Evolutionary conservation across 768 basidiomycete species (phyloP), one percentile per base, ranked within the genome.

Genomic region (Auricularia sp.): DNA sequence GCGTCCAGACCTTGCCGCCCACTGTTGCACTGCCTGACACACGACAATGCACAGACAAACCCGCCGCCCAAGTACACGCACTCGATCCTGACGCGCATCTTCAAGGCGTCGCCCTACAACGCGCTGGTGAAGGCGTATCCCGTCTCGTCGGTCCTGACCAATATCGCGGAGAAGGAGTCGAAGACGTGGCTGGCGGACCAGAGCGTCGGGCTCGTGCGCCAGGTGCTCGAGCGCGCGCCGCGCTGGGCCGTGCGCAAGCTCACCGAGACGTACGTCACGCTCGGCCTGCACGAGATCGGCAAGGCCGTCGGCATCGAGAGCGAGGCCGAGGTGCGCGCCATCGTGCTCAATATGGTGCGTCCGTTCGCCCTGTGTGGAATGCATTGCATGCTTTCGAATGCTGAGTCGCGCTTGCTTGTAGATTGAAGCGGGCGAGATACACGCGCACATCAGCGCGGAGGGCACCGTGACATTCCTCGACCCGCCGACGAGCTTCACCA

Each of bases 201-300:
- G 64, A 94, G 87, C 64, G 51, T 83, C 1, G 93, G 93, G 6
- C 77, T 96, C 36, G 73, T 91, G 42, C 73, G 77, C 43, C 86
- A 87, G 66, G 88, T 84, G 2, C 76, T 91, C 34, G 81, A 82
- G 4, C 83, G 84, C 16, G 86, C 90, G 0, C 88, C 90, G 0
- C 80, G 88, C 21, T 93, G 92, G 86, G 77, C 84, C 60, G 83
- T 94, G 68, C 86, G 84, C 74, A 88, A 85, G 71, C 83, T 94
- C 64, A 93, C 88, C 0, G 83, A 83, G 61, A 93, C 93, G 2
- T 96, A 93, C 69, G 79, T 92, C 47, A 91, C 89, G 0, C 83
- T 93, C 16, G 82, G 86, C 42, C 75, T 94, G 7, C 74, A 80
- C 0, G 90, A 93, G 67, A 91, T 95, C 61, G 87, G 82, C 2